Evolutionary conservation across 768 basidiomycete species (phyloP).

Genomic region (Tylopilus sp.): DNA sequence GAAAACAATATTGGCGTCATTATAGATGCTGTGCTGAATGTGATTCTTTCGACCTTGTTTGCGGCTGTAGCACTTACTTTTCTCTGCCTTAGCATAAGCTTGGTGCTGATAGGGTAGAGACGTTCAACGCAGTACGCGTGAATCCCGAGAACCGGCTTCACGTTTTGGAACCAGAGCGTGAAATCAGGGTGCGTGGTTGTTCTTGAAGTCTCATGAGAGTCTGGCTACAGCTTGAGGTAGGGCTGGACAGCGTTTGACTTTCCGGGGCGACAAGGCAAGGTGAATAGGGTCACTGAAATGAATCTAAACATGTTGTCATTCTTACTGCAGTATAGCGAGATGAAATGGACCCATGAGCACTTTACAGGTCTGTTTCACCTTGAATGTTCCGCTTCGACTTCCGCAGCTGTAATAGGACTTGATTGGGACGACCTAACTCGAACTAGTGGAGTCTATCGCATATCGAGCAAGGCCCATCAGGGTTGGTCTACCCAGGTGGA

Average conservation of each 20-base stretch:
- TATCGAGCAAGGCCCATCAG: slow-evolving; percentile 61
- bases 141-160: slow-evolving; percentile 65
- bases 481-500: slow-evolving; percentile 85
- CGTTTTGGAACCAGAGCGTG: slow-evolving; percentile 51
- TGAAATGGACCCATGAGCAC: slow-evolving; percentile 75
- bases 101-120: slow-evolving; percentile 77
- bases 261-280: slow-evolving; percentile 70
- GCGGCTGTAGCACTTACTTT: slow-evolving; percentile 6
- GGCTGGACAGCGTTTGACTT: slow-evolving; percentile 89
- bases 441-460: slow-evolving; percentile 66
- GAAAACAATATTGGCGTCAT: no score
- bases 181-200: slow-evolving; percentile 56
- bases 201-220: not conserved
- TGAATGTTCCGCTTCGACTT: not conserved
- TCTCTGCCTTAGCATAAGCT: slow-evolving; percentile 61
- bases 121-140: slow-evolving; percentile 66
- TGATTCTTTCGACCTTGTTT: slow-evolving; percentile 30
- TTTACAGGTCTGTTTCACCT: slow-evolving; percentile 58
- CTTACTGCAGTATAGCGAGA: slow-evolving; percentile 55
- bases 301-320: not conserved
- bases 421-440: slow-evolving; percentile 78
- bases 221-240: slow-evolving; percentile 34
- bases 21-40: slow-evolving; percentile 90
- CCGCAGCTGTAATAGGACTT: slow-evolving; percentile 46
- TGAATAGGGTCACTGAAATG: slow-evolving; percentile 29